phyloP scores from a whole-genome alignment of 441 rosid species.

The Euphorbia schlechtendalii region DNA sequence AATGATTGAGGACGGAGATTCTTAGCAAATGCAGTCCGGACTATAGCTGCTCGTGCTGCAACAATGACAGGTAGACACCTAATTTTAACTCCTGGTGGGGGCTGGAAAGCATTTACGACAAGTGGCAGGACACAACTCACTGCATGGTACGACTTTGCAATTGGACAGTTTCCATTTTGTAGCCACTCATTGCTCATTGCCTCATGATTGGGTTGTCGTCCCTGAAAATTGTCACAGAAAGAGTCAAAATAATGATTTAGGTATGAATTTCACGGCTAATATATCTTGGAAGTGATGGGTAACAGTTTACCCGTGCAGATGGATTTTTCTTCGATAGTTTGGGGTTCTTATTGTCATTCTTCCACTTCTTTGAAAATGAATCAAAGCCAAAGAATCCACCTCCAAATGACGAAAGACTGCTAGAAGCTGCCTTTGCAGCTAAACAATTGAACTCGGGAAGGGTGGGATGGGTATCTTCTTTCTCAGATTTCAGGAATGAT shows the following conservation, averaged over 20 bases:
- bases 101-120: conserved; percentile 57
- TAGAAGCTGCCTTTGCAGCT: conserved; percentile 55
- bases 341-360: conserved; percentile 40
- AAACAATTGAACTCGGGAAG: conserved; percentile 54
- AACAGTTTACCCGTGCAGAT: conserved; percentile 42
- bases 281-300: neutral
- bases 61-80: conserved; percentile 74
- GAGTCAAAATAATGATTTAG: conserved; percentile 9
- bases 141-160: conserved; percentile 73
- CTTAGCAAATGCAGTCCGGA: conserved; percentile 62
- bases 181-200: conserved; percentile 67
- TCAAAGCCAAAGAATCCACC: conserved; percentile 62
- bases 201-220: too few species aligned
- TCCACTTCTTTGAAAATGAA: conserved; percentile 45
- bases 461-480: conserved; percentile 28
- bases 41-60: conserved; percentile 78
- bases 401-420: conserved; percentile 58
- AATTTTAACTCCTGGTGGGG: conserved; percentile 53
- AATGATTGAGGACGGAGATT: conserved; percentile 76
- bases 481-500: conserved; percentile 23
- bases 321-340: conserved; percentile 42
- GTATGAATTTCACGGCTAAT: neutral
- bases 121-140: conserved; percentile 65
- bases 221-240: conserved; percentile 33
- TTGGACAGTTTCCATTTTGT: conserved; percentile 71